These are phyloP conservation scores for Thalassiosira mediterranea DNA, from an alignment of 352 stramenopile species.

Conservation along the genomic window DNA sequence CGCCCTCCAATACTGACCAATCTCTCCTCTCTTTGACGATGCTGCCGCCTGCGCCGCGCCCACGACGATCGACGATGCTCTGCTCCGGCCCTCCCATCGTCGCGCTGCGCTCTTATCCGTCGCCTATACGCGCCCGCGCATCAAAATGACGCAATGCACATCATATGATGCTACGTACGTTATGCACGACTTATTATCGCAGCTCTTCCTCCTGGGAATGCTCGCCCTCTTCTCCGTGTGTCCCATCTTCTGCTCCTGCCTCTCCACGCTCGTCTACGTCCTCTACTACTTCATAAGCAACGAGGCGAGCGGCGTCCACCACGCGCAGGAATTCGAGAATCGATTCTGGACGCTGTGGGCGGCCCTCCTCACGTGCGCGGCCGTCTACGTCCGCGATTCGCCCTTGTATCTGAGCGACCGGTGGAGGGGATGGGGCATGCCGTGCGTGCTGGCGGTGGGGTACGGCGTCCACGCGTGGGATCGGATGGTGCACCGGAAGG, in stretches of 20 bases:
- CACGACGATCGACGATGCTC: too few species aligned
- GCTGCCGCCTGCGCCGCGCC: too few species aligned
- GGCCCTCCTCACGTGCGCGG: constrained; percentile 90
- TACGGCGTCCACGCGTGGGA: constrained; percentile 84
- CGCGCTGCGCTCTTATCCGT: too few species aligned
- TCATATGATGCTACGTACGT: too few species aligned
- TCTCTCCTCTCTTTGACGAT: too few species aligned
- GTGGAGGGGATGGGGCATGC: constrained; percentile 58
- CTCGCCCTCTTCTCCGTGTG: constrained; percentile 76
- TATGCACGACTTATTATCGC: too few species aligned
- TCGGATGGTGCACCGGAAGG: constrained; percentile 70
- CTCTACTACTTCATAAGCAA: constrained; percentile 82
- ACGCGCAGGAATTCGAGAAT: constrained; percentile 94
- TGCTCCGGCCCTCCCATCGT: too few species aligned
- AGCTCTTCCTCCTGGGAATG: constrained; percentile 64
- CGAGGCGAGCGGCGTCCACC: constrained; percentile 73
- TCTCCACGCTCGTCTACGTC: constrained; percentile 73
- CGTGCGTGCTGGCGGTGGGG: constrained; percentile 65
- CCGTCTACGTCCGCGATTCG: constrained; percentile 94
- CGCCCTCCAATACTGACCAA: too few species aligned
- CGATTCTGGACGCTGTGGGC: constrained; percentile 95
- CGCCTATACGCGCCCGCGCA: too few species aligned
- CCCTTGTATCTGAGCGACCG: constrained; percentile 78
- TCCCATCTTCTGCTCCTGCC: constrained; percentile 74
- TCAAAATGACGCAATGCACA: too few species aligned